These are phyloP conservation scores for Petunia axillaris DNA, from an alignment of 257 asterid genomes.

Conservation along the genomic window DNA sequence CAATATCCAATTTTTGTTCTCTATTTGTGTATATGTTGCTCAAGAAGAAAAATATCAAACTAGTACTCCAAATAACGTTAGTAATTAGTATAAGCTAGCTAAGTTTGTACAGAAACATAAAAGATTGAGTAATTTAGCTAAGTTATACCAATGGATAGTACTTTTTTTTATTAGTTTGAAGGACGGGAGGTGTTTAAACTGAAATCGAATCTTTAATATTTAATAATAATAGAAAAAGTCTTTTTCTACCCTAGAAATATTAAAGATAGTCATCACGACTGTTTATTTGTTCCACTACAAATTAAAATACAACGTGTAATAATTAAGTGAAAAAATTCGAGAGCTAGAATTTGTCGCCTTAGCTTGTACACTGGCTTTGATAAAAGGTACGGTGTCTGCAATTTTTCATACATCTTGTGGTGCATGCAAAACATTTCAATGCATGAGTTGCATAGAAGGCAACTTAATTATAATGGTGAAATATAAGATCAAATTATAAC, in stretches of 20 bases:
- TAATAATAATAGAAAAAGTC: neutral
- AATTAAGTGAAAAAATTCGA: neutral
- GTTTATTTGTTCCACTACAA: neutral
- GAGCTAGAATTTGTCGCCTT: neutral
- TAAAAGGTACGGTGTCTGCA: neutral
- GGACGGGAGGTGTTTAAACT: neutral
- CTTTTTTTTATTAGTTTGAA: neutral
- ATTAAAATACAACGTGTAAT: neutral
- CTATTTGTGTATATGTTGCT: neutral
- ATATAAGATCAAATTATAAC: constrained; percentile 19
- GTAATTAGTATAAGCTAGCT: neutral
- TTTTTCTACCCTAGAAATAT: neutral
- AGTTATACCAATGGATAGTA: neutral
- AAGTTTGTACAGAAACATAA: neutral
- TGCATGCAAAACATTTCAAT: neutral
- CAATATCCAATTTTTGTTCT: neutral
- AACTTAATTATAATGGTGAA: neutral
- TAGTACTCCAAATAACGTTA: neutral
- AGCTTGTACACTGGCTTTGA: neutral
- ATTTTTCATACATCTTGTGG: neutral
- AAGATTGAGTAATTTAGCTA: neutral
- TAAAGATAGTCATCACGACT: neutral
- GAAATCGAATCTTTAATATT: neutral
- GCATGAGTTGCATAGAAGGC: neutral
- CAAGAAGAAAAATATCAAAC: neutral